Evolutionary conservation across 2,329 filamentous ascomycete genomes (phyloP).

Genomic region (Magnaporthiopsis rhizophila): DNA sequence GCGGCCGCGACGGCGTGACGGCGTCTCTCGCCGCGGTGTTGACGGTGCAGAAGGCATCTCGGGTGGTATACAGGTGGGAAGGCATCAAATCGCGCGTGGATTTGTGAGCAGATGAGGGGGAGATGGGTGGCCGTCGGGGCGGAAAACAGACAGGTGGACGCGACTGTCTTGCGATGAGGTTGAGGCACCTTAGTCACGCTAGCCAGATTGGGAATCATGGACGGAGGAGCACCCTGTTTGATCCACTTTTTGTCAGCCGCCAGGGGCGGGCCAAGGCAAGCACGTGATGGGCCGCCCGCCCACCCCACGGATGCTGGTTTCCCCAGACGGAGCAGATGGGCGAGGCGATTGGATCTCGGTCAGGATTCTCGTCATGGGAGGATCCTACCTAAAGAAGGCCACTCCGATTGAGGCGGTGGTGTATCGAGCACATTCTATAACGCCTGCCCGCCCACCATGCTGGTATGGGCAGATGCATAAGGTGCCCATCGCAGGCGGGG

Average conservation of each 20-base stretch:
- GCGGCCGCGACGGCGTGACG: conserved; percentile 38
- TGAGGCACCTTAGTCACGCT: conserved; percentile 5
- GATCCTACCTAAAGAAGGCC: background rate
- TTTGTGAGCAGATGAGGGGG: background rate
- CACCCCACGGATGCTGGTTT: background rate
- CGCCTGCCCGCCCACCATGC: background rate
- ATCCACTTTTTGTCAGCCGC: conserved; percentile 4
- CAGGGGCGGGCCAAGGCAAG: background rate
- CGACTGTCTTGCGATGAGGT: conserved; percentile 7
- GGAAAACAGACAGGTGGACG: conserved; percentile 6
- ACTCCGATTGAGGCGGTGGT: background rate
- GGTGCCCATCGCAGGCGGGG: background rate
- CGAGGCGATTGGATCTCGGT: background rate
- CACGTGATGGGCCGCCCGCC: background rate
- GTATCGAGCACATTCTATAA: background rate
- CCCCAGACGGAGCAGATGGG: background rate
- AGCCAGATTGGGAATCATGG: conserved; percentile 1
- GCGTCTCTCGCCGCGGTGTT: conserved; percentile 16
- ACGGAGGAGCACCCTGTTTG: background rate
- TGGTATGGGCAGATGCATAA: background rate
- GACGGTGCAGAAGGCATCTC: conserved; percentile 2
- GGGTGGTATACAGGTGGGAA: conserved; percentile 1
- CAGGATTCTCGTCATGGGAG: background rate
- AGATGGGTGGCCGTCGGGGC: background rate
- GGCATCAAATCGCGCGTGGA: conserved; percentile 4